Conservation (phyloP, 2,329 filamentous ascomycete genomes). For the Fusarium brevicatenulatum region DNA sequence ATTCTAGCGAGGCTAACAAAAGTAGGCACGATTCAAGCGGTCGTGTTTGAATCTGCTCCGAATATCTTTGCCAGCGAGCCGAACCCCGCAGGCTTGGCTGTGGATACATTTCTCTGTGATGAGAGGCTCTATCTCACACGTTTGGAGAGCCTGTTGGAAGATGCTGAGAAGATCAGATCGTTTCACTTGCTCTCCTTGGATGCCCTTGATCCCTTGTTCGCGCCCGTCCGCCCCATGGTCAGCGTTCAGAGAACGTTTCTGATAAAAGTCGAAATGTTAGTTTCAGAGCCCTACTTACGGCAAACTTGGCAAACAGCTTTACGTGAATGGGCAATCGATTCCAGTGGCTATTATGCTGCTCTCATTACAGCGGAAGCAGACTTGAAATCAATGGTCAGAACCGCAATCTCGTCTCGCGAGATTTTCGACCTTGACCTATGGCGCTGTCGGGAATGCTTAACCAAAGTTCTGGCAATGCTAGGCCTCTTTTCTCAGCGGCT, state of each 20-base stretch:
- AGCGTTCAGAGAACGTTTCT: fast-evolving
- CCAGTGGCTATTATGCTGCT: fast-evolving
- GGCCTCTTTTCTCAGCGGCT: fast-evolving
- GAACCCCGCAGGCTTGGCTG: fast-evolving
- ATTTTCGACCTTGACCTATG: no score
- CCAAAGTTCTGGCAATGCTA: fast-evolving
- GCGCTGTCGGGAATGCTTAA: no score
- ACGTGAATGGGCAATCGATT: fast-evolving
- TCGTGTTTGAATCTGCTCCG: neutral
- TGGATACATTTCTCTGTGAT: neutral
- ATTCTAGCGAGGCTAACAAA: neutral
- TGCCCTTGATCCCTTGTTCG: fast-evolving
- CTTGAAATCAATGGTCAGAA: fast-evolving
- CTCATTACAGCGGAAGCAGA: fast-evolving
- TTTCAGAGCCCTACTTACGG: fast-evolving
- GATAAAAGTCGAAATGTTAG: neutral
- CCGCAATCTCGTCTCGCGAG: no score
- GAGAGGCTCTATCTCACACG: neutral
- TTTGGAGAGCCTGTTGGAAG: fast-evolving
- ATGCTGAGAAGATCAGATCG: fast-evolving
- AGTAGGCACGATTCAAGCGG: fast-evolving
- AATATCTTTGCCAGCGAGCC: neutral
- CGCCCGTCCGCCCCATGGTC: fast-evolving
- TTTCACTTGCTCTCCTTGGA: fast-evolving
- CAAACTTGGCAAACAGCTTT: fast-evolving